Evolutionary conservation across 148 eudicot species (phyloP), one percentile per base, ranked within the genome.

Genomic region (Camellia japonica): DNA sequence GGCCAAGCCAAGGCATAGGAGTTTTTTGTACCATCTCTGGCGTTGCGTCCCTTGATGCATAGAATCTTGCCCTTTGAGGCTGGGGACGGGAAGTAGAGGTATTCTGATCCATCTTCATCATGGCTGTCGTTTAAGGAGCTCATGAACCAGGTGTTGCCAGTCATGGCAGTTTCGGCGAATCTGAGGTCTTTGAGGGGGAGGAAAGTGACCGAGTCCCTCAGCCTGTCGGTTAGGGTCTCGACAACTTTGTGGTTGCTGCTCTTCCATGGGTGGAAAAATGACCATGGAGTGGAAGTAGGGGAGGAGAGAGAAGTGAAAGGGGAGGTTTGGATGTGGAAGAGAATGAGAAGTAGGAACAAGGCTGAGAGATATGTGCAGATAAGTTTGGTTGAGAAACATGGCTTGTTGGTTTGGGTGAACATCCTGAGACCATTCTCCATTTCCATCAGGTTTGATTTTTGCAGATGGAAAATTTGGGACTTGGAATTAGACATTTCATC

Each of bases 61-160:
- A 87, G 78, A 54, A 89, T 52, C 20, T 86, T 68, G 4, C 87
- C 87, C 62, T 79, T 77, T 2, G 90, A 84, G 10, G 86, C 81
- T 6, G 84, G 8, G 5, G 87, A 82, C 1, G 90, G 90, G 75
- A 87, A 87, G 19, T 82, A 58, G 44, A 83, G 82, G 77, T 85
- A 75, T 61, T 63, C 73, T 15, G 86, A 62, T 55, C 85, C 87
- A 52, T 85, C 78, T 60, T 82, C 78, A 46, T 87, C 87, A 6
- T 78, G 72, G 0, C 82, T 83, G 71, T 80, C 83, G 18, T 76
- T 73, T 49, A 86, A 15, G 18, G 92, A 86, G 83, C 92, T 90
- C 90, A 87, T 86, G 82, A 86, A 90, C 92, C 90, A 86, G 2
- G 90, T 90, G 81, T 88, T 75, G 3, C 89, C 90, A 15, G 61